Evolutionary conservation across 2,329 filamentous ascomycete species (phyloP), one percentile per base, ranked within the genome.

Genomic region (Lasiodiplodia theobromae): DNA sequence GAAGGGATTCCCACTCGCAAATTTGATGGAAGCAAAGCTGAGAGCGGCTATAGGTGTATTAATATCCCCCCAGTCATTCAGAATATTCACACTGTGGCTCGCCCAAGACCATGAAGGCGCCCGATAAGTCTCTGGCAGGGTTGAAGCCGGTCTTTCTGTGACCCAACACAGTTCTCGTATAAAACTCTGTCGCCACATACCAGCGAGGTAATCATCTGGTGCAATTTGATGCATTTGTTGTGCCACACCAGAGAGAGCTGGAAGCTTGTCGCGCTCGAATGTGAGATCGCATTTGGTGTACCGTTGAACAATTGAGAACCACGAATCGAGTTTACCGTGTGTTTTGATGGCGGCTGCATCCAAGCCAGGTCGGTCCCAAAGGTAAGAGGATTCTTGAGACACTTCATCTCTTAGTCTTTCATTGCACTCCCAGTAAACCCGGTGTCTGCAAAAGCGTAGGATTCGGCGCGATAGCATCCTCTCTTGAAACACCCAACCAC

Each of bases 401-500:
- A 34, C n/a, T 23, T 58, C 54, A 21, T 14, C 10, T 23, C 11
- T 16, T 23, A 25, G 1, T 7, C 2, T 2, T 23, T 28, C 21
- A 0, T 18, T n/a, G 16, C 68, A 69, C 28, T 68, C 64, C 54
- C 57, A 68, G 28, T 62, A 18, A 3, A 64, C 40, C 18, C 51
- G 12, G 2, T 53, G n/a, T 8, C 8, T 10, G 44, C 31, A 16
- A 21, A 68, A 64, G 11, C 64, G 56, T 8, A 68, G 47, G 6
- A 51, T 64, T 1, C 65, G 40, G 18, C 28, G 31, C 2, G 68
- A 60, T 1, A 69, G 31, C 5, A 31, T 14, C 11, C 54, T 44
- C 28, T 69, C 68, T 18, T 69, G 68, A 51, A 60, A 53, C 7
- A 37, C 64, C 68, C 68, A 69, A 12, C 53, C 34, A 14, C 37